phyloP scores from a whole-genome alignment of 768 basidiomycete species.

The Macrolepiota fuliginosa region DNA sequence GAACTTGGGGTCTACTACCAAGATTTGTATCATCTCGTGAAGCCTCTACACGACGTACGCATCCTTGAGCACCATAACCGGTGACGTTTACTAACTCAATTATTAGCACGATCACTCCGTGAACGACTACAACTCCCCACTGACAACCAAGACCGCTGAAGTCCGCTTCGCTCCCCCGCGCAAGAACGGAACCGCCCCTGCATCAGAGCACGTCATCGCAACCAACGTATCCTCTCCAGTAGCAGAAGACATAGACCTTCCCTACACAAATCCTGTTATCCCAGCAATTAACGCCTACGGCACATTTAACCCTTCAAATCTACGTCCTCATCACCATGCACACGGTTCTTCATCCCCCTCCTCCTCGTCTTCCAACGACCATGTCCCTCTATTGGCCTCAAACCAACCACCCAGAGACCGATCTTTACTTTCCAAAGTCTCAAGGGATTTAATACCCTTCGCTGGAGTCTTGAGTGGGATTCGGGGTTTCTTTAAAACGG shows the following conservation, averaged over 20 bases:
- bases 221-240: conserved; percentile 12
- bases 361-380: conserved; percentile 24
- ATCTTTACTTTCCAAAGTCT: conserved; percentile 26
- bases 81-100: neutral
- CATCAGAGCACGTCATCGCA: neutral
- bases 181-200: conserved; percentile 23
- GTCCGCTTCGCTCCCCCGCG: conserved; percentile 13
- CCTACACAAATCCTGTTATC: conserved; percentile 31
- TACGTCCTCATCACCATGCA: conserved; percentile 14
- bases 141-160: neutral
- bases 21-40: conserved; percentile 56
- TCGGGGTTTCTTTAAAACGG: neutral
- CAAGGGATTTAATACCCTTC: conserved; percentile 39
- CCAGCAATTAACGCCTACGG: conserved; percentile 52
- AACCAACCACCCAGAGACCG: conserved; percentile 22
- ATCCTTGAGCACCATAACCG: neutral
- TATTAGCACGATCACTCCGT: conserved; percentile 30
- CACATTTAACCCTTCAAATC: conserved; percentile 35
- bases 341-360: conserved; percentile 19
- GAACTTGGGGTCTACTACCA: conserved; percentile 62
- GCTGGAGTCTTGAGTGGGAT: conserved; percentile 26
- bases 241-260: conserved; percentile 1
- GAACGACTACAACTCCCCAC: neutral
- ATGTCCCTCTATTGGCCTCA: conserved; percentile 39
- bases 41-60: conserved; percentile 53